Conservation (phyloP, 2,329 filamentous ascomycete genomes). For the Colletotrichum lini region DNA sequence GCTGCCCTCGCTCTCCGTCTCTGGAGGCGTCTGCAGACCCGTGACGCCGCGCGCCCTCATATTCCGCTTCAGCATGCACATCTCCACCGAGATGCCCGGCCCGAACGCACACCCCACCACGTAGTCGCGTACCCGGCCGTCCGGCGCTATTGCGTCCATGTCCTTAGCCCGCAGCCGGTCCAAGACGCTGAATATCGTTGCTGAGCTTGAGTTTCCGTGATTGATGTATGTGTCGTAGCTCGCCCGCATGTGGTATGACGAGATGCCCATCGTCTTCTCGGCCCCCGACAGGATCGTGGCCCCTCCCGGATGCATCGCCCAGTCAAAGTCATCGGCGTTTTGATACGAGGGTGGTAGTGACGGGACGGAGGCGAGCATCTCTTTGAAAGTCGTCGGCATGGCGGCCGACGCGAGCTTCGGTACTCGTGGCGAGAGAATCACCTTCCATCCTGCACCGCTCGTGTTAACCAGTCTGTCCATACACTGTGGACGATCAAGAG, state of each 20-base stretch:
- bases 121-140: constrained; percentile 65
- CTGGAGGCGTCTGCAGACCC: constrained; percentile 66
- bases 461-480: constrained; percentile 40
- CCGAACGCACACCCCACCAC: constrained; percentile 80
- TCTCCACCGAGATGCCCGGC: constrained; percentile 77
- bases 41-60: constrained; percentile 48
- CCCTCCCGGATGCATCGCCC: constrained; percentile 81
- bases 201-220: constrained; percentile 78
- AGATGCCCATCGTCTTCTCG: constrained; percentile 70
- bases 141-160: constrained; percentile 70
- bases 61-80: constrained; percentile 74
- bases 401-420: constrained; percentile 68
- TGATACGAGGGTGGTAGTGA: constrained; percentile 60
- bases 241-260: constrained; percentile 76
- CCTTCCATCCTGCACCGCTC: constrained; percentile 70
- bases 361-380: constrained; percentile 65
- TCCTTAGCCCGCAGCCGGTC: constrained; percentile 71
- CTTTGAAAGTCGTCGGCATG: constrained; percentile 68
- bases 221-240: constrained; percentile 78
- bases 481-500: not conserved
- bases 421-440: constrained; percentile 73
- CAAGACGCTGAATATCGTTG: constrained; percentile 78
- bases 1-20: constrained; percentile 66
- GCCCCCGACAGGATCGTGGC: constrained; percentile 76
- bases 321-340: constrained; percentile 74